phyloP scores from a whole-genome alignment of 352 stramenopile genomes.

The Pythium dissimile region DNA sequence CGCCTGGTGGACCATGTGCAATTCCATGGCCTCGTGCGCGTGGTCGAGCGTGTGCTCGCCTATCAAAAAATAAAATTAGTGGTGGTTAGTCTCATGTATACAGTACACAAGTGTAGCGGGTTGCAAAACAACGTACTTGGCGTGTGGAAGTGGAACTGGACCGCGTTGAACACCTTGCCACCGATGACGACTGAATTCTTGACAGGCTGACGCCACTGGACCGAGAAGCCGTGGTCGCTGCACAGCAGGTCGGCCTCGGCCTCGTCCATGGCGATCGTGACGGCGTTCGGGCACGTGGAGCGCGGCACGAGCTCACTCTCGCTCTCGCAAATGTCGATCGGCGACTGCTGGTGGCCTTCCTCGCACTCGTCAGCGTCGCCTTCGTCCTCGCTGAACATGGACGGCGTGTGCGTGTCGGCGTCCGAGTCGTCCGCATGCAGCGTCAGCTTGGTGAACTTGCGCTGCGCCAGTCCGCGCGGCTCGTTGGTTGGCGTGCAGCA shows the following conservation, averaged over 20 bases:
- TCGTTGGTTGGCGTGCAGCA: constrained; percentile 1
- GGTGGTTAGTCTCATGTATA: neutral
- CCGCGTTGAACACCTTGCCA: constrained; percentile 48
- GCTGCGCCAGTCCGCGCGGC: neutral
- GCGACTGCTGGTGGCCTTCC: constrained; percentile 34
- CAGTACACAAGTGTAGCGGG: neutral
- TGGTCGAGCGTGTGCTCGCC: constrained; percentile 70
- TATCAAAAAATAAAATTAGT: neutral
- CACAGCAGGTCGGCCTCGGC: constrained; percentile 35
- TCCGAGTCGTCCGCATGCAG: constrained; percentile 9
- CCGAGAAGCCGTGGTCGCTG: constrained; percentile 43
- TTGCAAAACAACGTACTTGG: constrained; percentile 39
- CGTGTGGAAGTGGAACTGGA: constrained; percentile 63
- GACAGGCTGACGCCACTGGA: constrained; percentile 39
- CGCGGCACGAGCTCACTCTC: constrained; percentile 20
- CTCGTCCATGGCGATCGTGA: constrained; percentile 28
- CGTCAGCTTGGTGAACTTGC: neutral
- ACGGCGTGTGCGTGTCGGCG: constrained; percentile 14
- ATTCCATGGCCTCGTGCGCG: constrained; percentile 46
- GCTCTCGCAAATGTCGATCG: constrained; percentile 46
- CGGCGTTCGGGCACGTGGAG: constrained; percentile 13
- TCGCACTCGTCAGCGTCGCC: neutral
- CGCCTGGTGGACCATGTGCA: constrained; percentile 69
- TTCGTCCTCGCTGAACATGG: constrained; percentile 1
- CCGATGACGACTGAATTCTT: constrained; percentile 43